Percentiles rank a stretch among this genome's conserved stretches.
These are phyloP conservation scores for Lodderomyces jiufengensis DNA, from an alignment of 1,139 yeast species.

Conservation along the genomic window DNA sequence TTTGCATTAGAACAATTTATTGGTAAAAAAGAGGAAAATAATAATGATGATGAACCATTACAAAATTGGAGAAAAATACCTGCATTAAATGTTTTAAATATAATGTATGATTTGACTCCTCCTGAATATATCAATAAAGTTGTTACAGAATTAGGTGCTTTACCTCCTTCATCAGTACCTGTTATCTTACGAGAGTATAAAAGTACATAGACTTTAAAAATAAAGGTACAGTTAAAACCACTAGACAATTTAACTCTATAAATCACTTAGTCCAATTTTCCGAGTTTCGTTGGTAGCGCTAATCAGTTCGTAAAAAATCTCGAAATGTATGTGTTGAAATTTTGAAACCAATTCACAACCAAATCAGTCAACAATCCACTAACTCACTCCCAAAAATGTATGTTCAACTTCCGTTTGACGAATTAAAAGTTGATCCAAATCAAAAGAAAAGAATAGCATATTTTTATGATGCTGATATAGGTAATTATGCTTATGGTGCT, in stretches of 20 bases:
- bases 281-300: too few relatives aligned
- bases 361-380: too few relatives aligned
- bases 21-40: slow-evolving; percentile 9
- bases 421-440: slow-evolving; percentile 38
- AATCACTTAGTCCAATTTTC: too few relatives aligned
- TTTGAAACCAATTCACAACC: too few relatives aligned
- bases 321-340: too few relatives aligned
- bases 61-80: slow-evolving; percentile 63
- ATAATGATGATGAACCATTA: slow-evolving; percentile 31
- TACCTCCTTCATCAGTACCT: slow-evolving; percentile 97
- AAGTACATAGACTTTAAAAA: slow-evolving; percentile 31
- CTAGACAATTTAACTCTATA: too few relatives aligned
- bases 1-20: slow-evolving; percentile 66
- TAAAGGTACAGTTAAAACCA: too few relatives aligned
- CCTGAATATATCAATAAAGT: slow-evolving; percentile 92
- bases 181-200: slow-evolving; percentile 92
- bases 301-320: too few relatives aligned
- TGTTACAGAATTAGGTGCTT: slow-evolving; percentile 91
- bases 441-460: slow-evolving; percentile 46
- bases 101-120: slow-evolving; percentile 92
- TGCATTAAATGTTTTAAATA: slow-evolving; percentile 70
- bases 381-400: slow-evolving; percentile 27
- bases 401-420: slow-evolving; percentile 46
- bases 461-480: slow-evolving; percentile 73
- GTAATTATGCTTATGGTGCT: slow-evolving; percentile 96